Base-by-base conservation (phyloP, 192 early-diverging fungal genomes). In the Thoreauomyces humboldtii region DNA sequence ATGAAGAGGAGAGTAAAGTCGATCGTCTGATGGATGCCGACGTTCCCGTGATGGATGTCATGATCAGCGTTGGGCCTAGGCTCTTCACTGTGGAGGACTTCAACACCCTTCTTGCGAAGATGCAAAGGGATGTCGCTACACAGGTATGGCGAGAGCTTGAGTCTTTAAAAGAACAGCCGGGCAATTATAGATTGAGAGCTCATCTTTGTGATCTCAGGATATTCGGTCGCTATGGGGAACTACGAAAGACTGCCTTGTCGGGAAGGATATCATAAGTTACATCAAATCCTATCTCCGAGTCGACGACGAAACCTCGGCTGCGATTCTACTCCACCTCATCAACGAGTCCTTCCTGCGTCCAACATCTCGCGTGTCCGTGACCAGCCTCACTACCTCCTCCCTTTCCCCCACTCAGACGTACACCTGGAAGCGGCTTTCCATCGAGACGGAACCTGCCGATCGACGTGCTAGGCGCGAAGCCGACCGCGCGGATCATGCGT, bases 361-460 rank as follows among this genome's bases (percentile, higher is more conserved):
- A 14, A 61, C 64, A 4, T 61, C 60, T 15, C 63, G 78, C 21
- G 46, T 9, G 46, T 24, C 34, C 44, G 63, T 48, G 22, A 71
- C 59, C 33, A 27, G 60, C 6, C 33, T 56, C n/a, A 56, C 56
- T 4, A 34, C 38, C 36, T 60, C 46, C 21, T 55, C 46, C 15
- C 63, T 59, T 31, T 32, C 51, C 14, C 33, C 65, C 7, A 46
- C 47, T 9, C 61, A 65, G 58, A 65, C 57, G 12, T 81, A 77
- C 47, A 72, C 71, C 31, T 81, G 79, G 79, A 73, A 72, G 42
- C 67, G 60, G 19, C 56, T 56, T 9, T 19, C 67, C 1, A 53
- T 73, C 48, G 74, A 76, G 24, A 70, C 70, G 36, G 78, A 80
- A 62, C 78, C 78, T 15, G 22, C 56, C 5, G 63, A 76, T 44